Conservation (phyloP, 208 protist species). For the Tritrichomonas musculus region DNA sequence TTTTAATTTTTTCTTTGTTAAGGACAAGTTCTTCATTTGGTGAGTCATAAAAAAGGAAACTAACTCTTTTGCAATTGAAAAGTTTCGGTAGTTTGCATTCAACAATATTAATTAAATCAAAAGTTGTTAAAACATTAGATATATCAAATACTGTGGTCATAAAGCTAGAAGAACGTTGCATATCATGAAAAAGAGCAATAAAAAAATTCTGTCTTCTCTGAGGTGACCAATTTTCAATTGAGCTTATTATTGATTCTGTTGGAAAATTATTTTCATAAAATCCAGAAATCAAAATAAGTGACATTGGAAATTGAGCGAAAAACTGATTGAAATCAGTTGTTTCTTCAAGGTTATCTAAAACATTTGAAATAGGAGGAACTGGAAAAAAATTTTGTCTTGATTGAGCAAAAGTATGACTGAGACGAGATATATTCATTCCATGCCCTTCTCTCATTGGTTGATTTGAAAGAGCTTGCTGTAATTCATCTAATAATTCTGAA, state of each 20-base stretch:
- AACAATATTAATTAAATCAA: neutral
- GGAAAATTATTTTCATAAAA: neutral
- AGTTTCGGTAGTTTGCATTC: neutral
- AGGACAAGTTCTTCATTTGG: neutral
- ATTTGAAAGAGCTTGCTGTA: neutral
- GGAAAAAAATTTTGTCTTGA: conserved; percentile 11
- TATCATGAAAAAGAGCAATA: neutral
- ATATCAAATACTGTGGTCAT: neutral
- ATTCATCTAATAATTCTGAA: neutral
- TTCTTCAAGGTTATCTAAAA: conserved; percentile 22
- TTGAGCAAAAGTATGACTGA: neutral
- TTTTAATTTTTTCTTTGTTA: neutral
- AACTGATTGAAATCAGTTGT: neutral
- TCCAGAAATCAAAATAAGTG: neutral
- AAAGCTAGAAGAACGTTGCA: neutral
- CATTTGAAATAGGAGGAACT: neutral
- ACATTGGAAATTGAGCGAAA: neutral
- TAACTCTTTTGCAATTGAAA: neutral
- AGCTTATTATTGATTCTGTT: neutral
- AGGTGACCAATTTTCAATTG: neutral
- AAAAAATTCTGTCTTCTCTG: neutral
- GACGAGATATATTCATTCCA: neutral
- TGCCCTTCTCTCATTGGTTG: neutral
- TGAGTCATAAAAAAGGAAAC: neutral
- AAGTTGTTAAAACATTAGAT: neutral